A percentile compares a stretch with the other conserved stretches of the same genome.
These are phyloP conservation scores for Postia placenta DNA, from an alignment of 768 basidiomycete genomes.

Conservation along the genomic window DNA sequence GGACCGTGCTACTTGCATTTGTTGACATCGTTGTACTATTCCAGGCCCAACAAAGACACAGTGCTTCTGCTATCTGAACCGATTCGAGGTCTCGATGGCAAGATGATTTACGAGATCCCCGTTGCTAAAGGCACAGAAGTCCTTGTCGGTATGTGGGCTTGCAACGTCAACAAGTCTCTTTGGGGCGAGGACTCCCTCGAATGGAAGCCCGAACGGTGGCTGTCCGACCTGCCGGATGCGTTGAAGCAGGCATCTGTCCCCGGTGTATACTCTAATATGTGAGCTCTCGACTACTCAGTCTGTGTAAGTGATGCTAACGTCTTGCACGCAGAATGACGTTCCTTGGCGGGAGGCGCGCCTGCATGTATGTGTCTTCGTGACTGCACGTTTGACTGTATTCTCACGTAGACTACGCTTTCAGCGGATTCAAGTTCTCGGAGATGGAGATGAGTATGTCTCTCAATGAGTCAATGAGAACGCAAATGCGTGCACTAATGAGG, in stretches of 20 bases:
- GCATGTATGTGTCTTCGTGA: slow-evolving; percentile 23
- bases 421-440: slow-evolving; percentile 18
- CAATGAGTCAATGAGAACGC: too few species aligned
- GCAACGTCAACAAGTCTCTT: slow-evolving; percentile 36
- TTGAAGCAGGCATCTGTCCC: slow-evolving; percentile 13
- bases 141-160: slow-evolving; percentile 31
- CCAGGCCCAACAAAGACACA: slow-evolving; percentile 43
- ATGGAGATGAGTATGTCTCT: slow-evolving; percentile 15
- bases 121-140: slow-evolving; percentile 44
- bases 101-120: slow-evolving; percentile 30
- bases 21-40: not conserved
- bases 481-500: not conserved
- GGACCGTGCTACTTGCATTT: too few species aligned
- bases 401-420: too few species aligned
- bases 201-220: slow-evolving; percentile 22
- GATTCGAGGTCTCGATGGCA: slow-evolving; percentile 35
- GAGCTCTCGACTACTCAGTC: not conserved
- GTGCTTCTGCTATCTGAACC: slow-evolving; percentile 51
- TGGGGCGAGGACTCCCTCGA: slow-evolving; percentile 31
- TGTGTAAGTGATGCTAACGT: too few species aligned
- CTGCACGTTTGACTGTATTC: too few species aligned
- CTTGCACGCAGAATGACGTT: slow-evolving; percentile 27
- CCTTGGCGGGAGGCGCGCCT: slow-evolving; percentile 23
- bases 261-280: slow-evolving; percentile 18
- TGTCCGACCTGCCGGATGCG: slow-evolving; percentile 9